Percentiles rank a stretch among this genome's conserved stretches.
Evolutionary conservation across 2,329 filamentous ascomycete genomes (phyloP).

Genomic region (Phyllosticta ampelicida): DNA sequence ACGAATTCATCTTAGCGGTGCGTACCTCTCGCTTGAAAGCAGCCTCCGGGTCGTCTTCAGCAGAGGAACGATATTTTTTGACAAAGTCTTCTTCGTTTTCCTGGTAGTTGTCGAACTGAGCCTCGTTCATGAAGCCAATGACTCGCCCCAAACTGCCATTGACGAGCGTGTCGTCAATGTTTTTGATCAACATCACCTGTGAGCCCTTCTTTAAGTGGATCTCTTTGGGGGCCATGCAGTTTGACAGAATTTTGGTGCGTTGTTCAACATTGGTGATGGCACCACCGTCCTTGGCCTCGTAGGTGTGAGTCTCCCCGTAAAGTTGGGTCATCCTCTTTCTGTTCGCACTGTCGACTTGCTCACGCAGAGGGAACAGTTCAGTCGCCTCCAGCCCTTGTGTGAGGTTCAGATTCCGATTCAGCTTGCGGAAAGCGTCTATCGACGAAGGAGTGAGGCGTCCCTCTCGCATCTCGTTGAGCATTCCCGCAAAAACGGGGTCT

Average conservation of each 20-base stretch:
- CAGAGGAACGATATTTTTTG: conserved; percentile 15
- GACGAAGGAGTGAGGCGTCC: conserved; percentile 70
- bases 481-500: conserved; percentile 77
- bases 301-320: conserved; percentile 56
- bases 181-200: conserved; percentile 99
- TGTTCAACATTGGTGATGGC: conserved; percentile 51
- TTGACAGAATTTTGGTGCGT: conserved; percentile 68
- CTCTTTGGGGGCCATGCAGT: conserved; percentile 82
- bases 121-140: conserved; percentile 64
- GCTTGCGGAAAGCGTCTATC: conserved; percentile 60
- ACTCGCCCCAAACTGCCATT: conserved; percentile 91
- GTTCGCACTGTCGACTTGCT: conserved; percentile 85
- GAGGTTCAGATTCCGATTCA: conserved; percentile 56
- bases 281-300: conserved; percentile 65
- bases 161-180: conserved; percentile 85
- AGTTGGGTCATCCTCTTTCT: conserved; percentile 60
- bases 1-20: conserved; percentile 31
- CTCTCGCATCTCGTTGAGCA: conserved; percentile 97
- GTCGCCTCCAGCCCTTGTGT: conserved; percentile 71
- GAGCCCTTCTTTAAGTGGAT: conserved; percentile 82
- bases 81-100: conserved; percentile 47
- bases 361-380: conserved; percentile 83
- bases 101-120: conserved; percentile 48
- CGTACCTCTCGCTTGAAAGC: conserved; percentile 47
- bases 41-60: conserved; percentile 15